Conservation (phyloP, 208 protist genomes). For the Leishmania major region DNA sequence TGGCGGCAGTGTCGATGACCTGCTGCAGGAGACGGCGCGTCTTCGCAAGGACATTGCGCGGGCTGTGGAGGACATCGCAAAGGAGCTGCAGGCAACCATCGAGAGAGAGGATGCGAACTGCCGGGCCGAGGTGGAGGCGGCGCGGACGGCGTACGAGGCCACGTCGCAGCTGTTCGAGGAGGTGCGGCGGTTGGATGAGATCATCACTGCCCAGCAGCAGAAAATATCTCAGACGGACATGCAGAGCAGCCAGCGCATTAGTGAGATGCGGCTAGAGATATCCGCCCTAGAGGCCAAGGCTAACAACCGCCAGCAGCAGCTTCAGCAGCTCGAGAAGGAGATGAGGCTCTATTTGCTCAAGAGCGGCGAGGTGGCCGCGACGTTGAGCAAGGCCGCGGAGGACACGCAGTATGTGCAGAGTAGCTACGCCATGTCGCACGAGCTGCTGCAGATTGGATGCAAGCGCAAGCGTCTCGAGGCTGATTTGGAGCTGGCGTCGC, state of each 20-base stretch:
- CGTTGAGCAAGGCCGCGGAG: slow-evolving; percentile 59
- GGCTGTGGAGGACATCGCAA: slow-evolving; percentile 46
- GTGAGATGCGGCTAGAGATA: slow-evolving; percentile 77
- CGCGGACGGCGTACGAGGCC: slow-evolving; percentile 45
- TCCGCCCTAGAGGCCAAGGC: slow-evolving; percentile 60
- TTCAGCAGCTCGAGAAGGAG: slow-evolving; percentile 63
- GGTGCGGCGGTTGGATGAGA: slow-evolving; percentile 65
- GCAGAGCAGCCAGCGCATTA: slow-evolving; percentile 60
- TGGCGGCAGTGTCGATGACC: slow-evolving; percentile 43
- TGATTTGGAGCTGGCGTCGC: slow-evolving; percentile 68
- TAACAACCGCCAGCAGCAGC: slow-evolving; percentile 56
- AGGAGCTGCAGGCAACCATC: slow-evolving; percentile 48
- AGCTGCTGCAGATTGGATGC: slow-evolving; percentile 42
- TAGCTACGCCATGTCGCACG: slow-evolving; percentile 36
- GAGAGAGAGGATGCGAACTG: slow-evolving; percentile 36
- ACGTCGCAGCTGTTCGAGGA: slow-evolving; percentile 49
- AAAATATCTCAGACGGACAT: slow-evolving; percentile 59
- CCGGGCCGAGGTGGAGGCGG: slow-evolving; percentile 41
- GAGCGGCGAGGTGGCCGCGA: slow-evolving; percentile 46
- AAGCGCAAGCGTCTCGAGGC: slow-evolving; percentile 68
- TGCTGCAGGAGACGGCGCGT: slow-evolving; percentile 65
- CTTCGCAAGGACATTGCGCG: slow-evolving; percentile 58
- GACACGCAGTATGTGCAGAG: slow-evolving; percentile 49
- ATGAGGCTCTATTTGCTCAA: slow-evolving; percentile 53
- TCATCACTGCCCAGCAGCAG: slow-evolving; percentile 52